Percentiles rank a stretch among this genome's conserved stretches.
phyloP scores from a whole-genome alignment of 257 asterid species.

The Solanum infundibuliforme region DNA sequence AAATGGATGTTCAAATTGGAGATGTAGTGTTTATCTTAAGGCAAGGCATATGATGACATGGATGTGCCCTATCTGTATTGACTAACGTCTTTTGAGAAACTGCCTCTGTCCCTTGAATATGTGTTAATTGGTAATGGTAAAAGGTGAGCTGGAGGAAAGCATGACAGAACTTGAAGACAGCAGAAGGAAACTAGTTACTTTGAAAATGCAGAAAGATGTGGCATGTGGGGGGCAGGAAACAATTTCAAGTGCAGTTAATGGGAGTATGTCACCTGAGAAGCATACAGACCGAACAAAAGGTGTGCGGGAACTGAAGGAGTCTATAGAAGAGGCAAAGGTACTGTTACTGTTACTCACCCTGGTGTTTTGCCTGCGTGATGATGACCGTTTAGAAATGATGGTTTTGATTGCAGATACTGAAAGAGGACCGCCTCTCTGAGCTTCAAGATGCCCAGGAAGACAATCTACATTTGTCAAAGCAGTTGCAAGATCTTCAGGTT shows the following conservation, averaged over 20 bases:
- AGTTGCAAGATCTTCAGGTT: constrained; percentile 94
- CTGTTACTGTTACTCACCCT: constrained; percentile 5
- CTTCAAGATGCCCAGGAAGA: constrained; percentile 84
- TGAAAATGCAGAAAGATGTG: constrained; percentile 82
- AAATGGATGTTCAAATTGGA: background rate
- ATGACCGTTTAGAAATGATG: background rate
- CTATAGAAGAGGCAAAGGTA: constrained; percentile 79
- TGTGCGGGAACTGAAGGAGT: constrained; percentile 58
- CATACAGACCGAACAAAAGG: constrained; percentile 63
- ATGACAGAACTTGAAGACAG: constrained; percentile 90
- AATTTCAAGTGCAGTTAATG: constrained; percentile 52
- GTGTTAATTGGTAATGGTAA: background rate
- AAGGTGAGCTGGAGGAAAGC: constrained; percentile 89
- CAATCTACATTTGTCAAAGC: constrained; percentile 59
- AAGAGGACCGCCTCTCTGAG: constrained; percentile 83
- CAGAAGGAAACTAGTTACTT: constrained; percentile 69
- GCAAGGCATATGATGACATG: background rate
- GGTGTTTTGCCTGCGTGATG: background rate
- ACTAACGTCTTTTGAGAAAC: background rate
- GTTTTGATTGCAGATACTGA: constrained; percentile 50
- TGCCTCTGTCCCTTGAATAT: background rate
- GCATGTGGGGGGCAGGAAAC: constrained; percentile 56
- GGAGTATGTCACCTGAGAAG: constrained; percentile 69
- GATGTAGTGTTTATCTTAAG: background rate
- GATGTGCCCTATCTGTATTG: background rate